phyloP scores from a whole-genome alignment of 1,284 basidiomycete species.

The Ustilago sp. region DNA sequence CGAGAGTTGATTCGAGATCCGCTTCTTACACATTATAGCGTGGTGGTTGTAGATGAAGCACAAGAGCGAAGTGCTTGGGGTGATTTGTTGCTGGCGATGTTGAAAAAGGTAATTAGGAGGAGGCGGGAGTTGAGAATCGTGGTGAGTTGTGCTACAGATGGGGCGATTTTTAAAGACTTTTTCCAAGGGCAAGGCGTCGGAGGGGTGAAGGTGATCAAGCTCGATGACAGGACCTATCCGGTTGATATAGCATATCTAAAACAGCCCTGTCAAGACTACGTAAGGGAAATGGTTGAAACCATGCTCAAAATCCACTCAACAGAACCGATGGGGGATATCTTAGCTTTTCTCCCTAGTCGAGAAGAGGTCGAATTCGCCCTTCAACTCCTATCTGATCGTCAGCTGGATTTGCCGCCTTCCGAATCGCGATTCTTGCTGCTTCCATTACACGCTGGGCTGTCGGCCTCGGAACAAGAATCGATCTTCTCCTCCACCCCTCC shows the following conservation, averaged over 20 bases:
- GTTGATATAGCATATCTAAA: conserved; percentile 70
- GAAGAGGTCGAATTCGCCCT: conserved; percentile 79
- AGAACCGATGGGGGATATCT: conserved; percentile 71
- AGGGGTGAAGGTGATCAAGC: conserved; percentile 64
- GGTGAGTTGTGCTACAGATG: conserved; percentile 95
- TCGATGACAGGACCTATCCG: conserved; percentile 70
- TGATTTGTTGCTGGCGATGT: conserved; percentile 70
- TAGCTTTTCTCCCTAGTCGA: conserved; percentile 71
- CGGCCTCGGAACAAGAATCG: conserved; percentile 83
- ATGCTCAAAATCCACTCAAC: conserved; percentile 73
- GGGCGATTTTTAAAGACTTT: conserved; percentile 85
- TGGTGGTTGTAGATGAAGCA: conserved; percentile 71
- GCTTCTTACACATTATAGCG: conserved; percentile 62
- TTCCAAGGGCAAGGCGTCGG: conserved; percentile 72
- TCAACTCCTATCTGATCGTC: conserved; percentile 81
- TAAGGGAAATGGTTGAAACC: conserved; percentile 69
- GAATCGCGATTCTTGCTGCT: conserved; percentile 76
- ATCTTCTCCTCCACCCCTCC: conserved; percentile 83
- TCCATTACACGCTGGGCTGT: conserved; percentile 88
- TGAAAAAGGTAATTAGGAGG: conserved; percentile 80
- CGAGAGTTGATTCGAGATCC: conserved; percentile 63
- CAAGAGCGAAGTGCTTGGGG: conserved; percentile 70
- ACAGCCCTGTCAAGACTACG: conserved; percentile 68
- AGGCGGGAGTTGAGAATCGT: conserved; percentile 88
- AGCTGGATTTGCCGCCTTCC: conserved; percentile 76